Evolutionary conservation across 495 filamentous ascomycete genomes (phyloP).

Genomic region (Neurospora sp.): DNA sequence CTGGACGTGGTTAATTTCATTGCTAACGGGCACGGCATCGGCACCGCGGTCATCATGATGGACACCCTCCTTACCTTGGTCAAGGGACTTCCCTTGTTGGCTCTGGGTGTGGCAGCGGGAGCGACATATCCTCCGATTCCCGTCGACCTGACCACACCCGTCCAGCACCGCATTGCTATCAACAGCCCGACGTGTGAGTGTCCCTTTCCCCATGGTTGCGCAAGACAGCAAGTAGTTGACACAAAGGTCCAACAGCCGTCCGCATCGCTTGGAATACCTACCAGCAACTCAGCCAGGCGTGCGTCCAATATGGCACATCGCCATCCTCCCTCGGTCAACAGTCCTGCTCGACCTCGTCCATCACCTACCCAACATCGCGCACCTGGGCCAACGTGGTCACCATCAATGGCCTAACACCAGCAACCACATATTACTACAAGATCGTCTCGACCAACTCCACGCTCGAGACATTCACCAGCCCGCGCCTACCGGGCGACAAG

Average conservation of each 20-base stretch:
- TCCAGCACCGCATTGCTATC: conserved; percentile 49
- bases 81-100: conserved; percentile 34
- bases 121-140: conserved; percentile 45
- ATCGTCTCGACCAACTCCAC: conserved; percentile 47
- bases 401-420: conserved; percentile 22
- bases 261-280: conserved; percentile 46
- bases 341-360: conserved; percentile 26
- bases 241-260: conserved; percentile 30
- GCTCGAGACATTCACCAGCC: conserved; percentile 45
- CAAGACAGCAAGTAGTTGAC: background rate
- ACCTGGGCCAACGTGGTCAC: conserved; percentile 32
- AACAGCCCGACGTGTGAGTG: conserved; percentile 43
- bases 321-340: conserved; percentile 16
- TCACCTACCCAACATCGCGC: conserved; percentile 30
- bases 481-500: conserved; percentile 36
- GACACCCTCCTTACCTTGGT: background rate
- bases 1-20: background rate
- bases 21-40: background rate
- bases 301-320: conserved; percentile 36
- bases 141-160: conserved; percentile 44
- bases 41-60: background rate
- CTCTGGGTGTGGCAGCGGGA: conserved; percentile 27
- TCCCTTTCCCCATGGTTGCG: background rate
- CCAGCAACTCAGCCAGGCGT: conserved; percentile 26
- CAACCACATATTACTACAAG: conserved; percentile 40